A percentile compares a stretch with the other conserved stretches of the same genome.
Conservation (phyloP, 2,329 filamentous ascomycete genomes). For the Xylariomycetidae sp. region DNA sequence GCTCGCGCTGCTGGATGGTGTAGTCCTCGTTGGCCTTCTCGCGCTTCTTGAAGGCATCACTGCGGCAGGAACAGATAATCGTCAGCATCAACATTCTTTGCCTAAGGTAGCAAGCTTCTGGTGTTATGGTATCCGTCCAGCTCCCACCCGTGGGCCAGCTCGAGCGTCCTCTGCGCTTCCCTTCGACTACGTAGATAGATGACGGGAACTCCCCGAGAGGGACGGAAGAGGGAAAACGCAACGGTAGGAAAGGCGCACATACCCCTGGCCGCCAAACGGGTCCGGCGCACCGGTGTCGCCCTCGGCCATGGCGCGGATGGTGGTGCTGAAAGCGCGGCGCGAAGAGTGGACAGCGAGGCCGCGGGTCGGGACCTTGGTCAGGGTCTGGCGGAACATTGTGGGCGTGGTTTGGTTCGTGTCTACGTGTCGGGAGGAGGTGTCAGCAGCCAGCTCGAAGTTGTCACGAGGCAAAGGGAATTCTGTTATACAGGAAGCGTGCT, state of each 20-base stretch:
- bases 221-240: no score
- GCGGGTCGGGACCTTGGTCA: slow-evolving; percentile 49
- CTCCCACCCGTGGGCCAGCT: no score
- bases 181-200: neutral
- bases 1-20: slow-evolving; percentile 81
- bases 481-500: neutral
- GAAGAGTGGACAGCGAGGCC: slow-evolving; percentile 50
- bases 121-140: no score
- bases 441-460: no score
- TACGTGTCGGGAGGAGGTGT: no score
- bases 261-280: slow-evolving; percentile 48
- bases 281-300: slow-evolving; percentile 63
- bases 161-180: no score
- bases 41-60: slow-evolving; percentile 88
- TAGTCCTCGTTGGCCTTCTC: slow-evolving; percentile 82
- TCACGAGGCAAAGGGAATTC: no score
- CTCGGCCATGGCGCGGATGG: slow-evolving; percentile 57
- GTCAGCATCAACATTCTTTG: no score
- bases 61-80: no score
- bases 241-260: slow-evolving; percentile 26
- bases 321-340: slow-evolving; percentile 56
- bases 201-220: no score
- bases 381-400: slow-evolving; percentile 63
- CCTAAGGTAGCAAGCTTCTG: no score
- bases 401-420: no score